A percentile compares a stretch with the other conserved stretches of the same genome.
phyloP scores from a whole-genome alignment of 257 asterid genomes.

The Nicotiana undulata region DNA sequence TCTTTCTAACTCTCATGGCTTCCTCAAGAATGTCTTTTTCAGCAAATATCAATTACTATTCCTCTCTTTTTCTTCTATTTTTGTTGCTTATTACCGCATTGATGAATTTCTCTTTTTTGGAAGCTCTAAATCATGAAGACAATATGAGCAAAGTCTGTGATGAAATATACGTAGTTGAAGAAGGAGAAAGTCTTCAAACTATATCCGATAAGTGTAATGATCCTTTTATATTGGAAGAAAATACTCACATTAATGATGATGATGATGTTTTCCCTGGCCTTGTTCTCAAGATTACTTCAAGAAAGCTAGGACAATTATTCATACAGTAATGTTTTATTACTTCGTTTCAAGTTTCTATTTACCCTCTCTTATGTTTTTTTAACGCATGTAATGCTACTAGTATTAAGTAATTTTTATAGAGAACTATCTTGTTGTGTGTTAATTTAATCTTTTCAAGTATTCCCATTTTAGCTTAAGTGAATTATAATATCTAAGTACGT shows the following conservation, averaged over 20 bases:
- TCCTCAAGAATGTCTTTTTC: background rate
- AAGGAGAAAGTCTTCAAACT: conserved; percentile 21
- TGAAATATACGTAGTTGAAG: conserved; percentile 24
- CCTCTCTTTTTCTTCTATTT: background rate
- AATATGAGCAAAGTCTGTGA: conserved; percentile 1
- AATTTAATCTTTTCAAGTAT: no score
- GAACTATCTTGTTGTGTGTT: no score
- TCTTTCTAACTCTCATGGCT: background rate
- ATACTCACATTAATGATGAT: conserved; percentile 17
- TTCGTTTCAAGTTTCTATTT: background rate
- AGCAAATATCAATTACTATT: background rate
- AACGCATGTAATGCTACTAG: no score
- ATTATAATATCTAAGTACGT: no score
- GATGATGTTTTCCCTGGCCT: conserved; percentile 28
- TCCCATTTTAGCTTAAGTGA: background rate
- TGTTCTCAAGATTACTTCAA: conserved; percentile 17
- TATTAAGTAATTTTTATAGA: background rate
- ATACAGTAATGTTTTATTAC: background rate
- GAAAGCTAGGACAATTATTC: background rate
- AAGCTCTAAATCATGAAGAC: background rate
- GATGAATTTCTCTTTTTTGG: background rate
- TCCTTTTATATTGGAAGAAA: conserved; percentile 17
- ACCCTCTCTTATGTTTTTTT: background rate
- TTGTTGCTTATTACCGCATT: background rate
- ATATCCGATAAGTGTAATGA: conserved; percentile 14